A percentile compares a stretch with the other conserved stretches of the same genome.
phyloP scores from a whole-genome alignment of 164 flowering plant genomes.

The Malania oleifera region DNA sequence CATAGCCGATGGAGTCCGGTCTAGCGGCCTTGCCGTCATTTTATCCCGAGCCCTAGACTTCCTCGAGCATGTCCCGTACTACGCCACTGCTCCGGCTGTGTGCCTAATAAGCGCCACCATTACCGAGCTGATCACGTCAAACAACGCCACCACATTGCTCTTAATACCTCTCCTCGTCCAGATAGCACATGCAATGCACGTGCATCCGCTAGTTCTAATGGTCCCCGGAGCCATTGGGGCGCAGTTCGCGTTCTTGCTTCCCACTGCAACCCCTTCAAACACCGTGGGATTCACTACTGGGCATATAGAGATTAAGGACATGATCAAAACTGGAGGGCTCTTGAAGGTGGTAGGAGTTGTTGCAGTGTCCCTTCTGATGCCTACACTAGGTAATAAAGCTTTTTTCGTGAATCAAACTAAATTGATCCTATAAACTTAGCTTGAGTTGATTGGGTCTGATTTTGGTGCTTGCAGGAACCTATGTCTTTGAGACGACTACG shows the following conservation, averaged over 20 bases:
- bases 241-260: slow-evolving; percentile 71
- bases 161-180: slow-evolving; percentile 66
- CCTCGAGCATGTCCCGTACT: slow-evolving; percentile 50
- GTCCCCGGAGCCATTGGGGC: slow-evolving; percentile 88
- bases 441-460: no score
- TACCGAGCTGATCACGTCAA: slow-evolving; percentile 74
- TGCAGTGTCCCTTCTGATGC: slow-evolving; percentile 60
- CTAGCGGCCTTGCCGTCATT: slow-evolving; percentile 70
- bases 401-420: neutral
- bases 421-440: neutral
- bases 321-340: slow-evolving; percentile 70
- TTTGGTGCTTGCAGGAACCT: slow-evolving; percentile 40
- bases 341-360: slow-evolving; percentile 63
- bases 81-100: slow-evolving; percentile 68
- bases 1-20: slow-evolving; percentile 73
- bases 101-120: slow-evolving; percentile 53
- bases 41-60: slow-evolving; percentile 50
- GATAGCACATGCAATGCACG: slow-evolving; percentile 55
- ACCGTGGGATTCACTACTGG: slow-evolving; percentile 86
- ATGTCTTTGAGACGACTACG: slow-evolving; percentile 58
- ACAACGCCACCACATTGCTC: slow-evolving; percentile 77
- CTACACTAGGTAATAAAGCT: slow-evolving; percentile 63
- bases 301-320: slow-evolving; percentile 61
- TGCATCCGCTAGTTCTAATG: slow-evolving; percentile 72
- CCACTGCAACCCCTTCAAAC: slow-evolving; percentile 82